Evolutionary conservation across 208 protist species (phyloP).

Genomic region (Leishmania mexicana): DNA sequence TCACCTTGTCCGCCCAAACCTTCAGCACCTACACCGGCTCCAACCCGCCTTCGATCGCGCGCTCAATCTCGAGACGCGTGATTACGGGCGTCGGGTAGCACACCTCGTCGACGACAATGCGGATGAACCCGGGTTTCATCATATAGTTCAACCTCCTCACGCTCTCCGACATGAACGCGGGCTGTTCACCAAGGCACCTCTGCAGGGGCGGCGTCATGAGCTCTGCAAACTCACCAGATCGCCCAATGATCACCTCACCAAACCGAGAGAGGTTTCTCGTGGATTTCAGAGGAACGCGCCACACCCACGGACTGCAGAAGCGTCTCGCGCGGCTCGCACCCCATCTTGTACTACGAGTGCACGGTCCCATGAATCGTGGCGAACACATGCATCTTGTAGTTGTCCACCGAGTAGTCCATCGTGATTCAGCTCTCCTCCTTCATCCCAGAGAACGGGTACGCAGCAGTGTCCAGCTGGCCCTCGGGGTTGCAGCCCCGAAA

Average conservation of each 20-base stretch:
- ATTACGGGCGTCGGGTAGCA: slow-evolving; percentile 90
- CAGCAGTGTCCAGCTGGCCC: slow-evolving; percentile 74
- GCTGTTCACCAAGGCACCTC: slow-evolving; percentile 58
- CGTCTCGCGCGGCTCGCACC: slow-evolving; percentile 54
- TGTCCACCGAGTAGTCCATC: slow-evolving; percentile 57
- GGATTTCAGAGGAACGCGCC: slow-evolving; percentile 68
- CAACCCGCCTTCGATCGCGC: slow-evolving; percentile 71
- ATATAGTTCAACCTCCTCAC: slow-evolving; percentile 45
- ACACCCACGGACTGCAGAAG: slow-evolving; percentile 49
- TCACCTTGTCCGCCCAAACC: slow-evolving; percentile 84
- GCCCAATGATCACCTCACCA: slow-evolving; percentile 67
- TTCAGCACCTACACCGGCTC: slow-evolving; percentile 68
- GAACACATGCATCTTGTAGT: slow-evolving; percentile 51
- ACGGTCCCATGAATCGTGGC: slow-evolving; percentile 83
- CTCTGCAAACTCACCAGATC: slow-evolving; percentile 53
- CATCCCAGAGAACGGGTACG: slow-evolving; percentile 87
- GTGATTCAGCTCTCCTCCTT: slow-evolving; percentile 85
- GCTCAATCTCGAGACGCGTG: slow-evolving; percentile 87
- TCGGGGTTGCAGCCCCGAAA: slow-evolving; percentile 83
- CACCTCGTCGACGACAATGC: slow-evolving; percentile 87
- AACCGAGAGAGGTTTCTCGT: slow-evolving; percentile 88
- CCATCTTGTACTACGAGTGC: slow-evolving; percentile 85
- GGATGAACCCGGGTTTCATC: slow-evolving; percentile 77
- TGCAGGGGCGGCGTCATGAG: slow-evolving; percentile 53
- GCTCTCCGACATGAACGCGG: slow-evolving; percentile 52